These are phyloP conservation scores for Colletotrichum orchidophilum DNA, from an alignment of 2,329 filamentous ascomycete genomes.

Conservation along the genomic window DNA sequence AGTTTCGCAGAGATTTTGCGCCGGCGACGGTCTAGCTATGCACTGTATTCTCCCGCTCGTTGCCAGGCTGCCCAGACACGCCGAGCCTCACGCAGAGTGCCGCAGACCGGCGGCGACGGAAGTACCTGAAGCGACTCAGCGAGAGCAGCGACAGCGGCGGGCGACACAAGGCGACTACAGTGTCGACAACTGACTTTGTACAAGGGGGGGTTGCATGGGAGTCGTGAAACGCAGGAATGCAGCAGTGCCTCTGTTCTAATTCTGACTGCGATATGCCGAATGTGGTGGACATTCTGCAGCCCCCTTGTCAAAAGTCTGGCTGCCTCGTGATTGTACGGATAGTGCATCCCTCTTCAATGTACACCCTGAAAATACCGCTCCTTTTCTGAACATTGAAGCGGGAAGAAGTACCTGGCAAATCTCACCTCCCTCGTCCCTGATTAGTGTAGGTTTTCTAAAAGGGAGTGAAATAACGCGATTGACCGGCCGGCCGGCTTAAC, in stretches of 20 bases:
- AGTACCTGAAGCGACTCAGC: conserved; percentile 8
- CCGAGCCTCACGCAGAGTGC: conserved; percentile 18
- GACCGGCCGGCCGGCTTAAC: background rate
- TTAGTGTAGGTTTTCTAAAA: background rate
- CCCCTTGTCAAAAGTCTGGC: background rate
- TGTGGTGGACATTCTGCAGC: conserved; percentile 9
- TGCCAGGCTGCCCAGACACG: conserved; percentile 12
- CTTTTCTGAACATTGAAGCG: background rate
- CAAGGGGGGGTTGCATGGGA: background rate
- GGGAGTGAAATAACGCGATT: background rate
- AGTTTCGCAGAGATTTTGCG: conserved; percentile 23
- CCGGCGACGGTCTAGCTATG: conserved; percentile 13
- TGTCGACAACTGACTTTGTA: conserved; percentile 2
- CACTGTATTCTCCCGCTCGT: conserved; percentile 17
- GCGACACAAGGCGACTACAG: background rate
- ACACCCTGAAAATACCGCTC: conserved; percentile 26
- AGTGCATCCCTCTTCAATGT: background rate
- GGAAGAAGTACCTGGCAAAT: background rate
- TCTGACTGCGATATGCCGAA: background rate
- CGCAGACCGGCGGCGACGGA: background rate
- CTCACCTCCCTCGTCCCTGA: background rate
- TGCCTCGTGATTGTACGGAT: conserved; percentile 11
- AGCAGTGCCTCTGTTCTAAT: conserved; percentile 7
- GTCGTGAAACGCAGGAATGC: conserved; percentile 1
- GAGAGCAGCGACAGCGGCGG: conserved; percentile 10